Conservation (phyloP, 2,329 filamentous ascomycete genomes). For the Fusarium domesticum region DNA sequence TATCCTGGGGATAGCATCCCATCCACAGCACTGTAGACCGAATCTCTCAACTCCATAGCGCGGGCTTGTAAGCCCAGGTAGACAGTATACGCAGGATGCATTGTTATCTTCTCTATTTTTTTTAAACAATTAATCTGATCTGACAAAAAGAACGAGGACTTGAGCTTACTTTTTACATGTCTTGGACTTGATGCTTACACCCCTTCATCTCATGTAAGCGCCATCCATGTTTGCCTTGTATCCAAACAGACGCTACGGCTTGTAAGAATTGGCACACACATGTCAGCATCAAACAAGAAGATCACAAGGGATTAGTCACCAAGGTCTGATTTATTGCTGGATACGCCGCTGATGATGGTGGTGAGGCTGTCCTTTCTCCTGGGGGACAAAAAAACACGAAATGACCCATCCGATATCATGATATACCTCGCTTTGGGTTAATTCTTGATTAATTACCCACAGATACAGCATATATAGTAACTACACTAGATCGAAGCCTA, state of each 20-base stretch:
- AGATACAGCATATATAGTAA: too few relatives aligned
- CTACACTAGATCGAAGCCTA: too few relatives aligned
- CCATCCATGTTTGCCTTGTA: background rate
- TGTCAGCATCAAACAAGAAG: background rate
- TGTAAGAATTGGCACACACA: background rate
- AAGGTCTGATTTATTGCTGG: too few relatives aligned
- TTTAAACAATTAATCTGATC: background rate
- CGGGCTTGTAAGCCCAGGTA: constrained; percentile 4
- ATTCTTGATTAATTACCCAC: too few relatives aligned
- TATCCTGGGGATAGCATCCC: constrained; percentile 4
- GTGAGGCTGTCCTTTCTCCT: too few relatives aligned
- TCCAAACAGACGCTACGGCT: background rate
- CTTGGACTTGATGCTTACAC: background rate
- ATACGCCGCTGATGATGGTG: too few relatives aligned
- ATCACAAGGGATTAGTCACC: too few relatives aligned
- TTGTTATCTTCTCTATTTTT: background rate
- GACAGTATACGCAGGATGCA: constrained; percentile 5
- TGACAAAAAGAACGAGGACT: background rate
- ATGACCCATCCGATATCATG: too few relatives aligned
- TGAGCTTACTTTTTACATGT: background rate
- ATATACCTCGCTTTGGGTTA: too few relatives aligned
- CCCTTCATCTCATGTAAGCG: background rate
- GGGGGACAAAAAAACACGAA: too few relatives aligned
- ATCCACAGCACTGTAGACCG: constrained; percentile 5
- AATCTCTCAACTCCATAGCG: constrained; percentile 3